These are phyloP conservation scores for Datisca glomerata DNA, from an alignment of 306 rosid species.

Conservation along the genomic window DNA sequence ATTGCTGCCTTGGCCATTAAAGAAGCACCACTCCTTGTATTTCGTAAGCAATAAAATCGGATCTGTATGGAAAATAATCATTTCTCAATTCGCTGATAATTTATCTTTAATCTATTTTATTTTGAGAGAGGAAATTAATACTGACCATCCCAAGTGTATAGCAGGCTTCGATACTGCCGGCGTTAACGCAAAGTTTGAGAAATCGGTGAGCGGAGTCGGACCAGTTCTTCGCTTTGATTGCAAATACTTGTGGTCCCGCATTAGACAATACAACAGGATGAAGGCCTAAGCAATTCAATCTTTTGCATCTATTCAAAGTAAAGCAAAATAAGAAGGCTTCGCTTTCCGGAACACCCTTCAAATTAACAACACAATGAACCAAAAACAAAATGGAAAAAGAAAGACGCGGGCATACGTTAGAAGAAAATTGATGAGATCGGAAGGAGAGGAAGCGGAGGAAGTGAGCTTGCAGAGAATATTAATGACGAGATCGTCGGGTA, in stretches of 20 bases:
- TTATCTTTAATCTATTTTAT: no score
- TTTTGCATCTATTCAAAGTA: conserved; percentile 42
- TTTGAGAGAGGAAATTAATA: not conserved
- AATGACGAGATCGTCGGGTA: conserved; percentile 66
- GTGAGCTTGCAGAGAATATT: conserved; percentile 56
- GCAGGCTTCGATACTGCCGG: conserved; percentile 64
- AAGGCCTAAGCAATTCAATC: conserved; percentile 34
- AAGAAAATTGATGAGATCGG: conserved; percentile 39
- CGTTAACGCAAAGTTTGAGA: conserved; percentile 38
- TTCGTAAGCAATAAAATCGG: conserved; percentile 73
- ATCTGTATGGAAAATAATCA: conserved; percentile 30
- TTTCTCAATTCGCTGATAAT: no score
- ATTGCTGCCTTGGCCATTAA: conserved; percentile 76
- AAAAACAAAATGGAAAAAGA: not conserved
- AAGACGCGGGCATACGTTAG: conserved; percentile 32
- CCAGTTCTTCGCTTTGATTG: conserved; percentile 43
- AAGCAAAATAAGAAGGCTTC: not conserved
- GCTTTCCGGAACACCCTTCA: not conserved
- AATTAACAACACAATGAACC: not conserved
- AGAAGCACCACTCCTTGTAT: conserved; percentile 49
- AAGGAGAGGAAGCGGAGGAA: conserved; percentile 55
- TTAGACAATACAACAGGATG: conserved; percentile 50
- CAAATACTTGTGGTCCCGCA: conserved; percentile 36
- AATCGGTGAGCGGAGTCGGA: conserved; percentile 48
- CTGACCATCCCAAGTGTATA: conserved; percentile 92